Evolutionary conservation across 192 early-diverging fungal species (phyloP), one percentile per base, ranked within the genome.

Genomic region (Cetraspora pellucida): DNA sequence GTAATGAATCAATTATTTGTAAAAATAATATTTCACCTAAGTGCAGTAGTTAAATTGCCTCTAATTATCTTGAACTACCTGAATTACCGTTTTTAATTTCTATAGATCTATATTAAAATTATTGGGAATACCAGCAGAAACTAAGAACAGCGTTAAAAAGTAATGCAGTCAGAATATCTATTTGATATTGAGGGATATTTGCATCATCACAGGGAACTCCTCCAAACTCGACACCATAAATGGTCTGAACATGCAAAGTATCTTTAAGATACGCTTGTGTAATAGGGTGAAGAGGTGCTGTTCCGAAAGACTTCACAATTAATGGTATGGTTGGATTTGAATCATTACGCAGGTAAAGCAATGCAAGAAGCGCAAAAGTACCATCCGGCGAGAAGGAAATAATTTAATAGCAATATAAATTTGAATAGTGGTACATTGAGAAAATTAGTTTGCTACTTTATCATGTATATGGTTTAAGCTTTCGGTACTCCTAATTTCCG

Each of bases 321-420:
- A n/a, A 46, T 21, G 72, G 55, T 61, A 45, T 74, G 13, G 72
- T 74, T 28, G 72, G 72, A 57, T 50, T 74, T 74, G 52, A 55
- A 30, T 74, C 60, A n/a, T 57, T 74, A 55, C 72, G 72, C 44
- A 74, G 55, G 72, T 60, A 74, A 55, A 57, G 55, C 60, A 74
- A 31, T 28, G n/a, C 72, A 74, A 60, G 30, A 57, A 74, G 54
- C 43, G 72, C 46, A 60, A 46, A 16, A 60, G 54, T 60, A 74
- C 31, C 31, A 61, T 74, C 19, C 10, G 47, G 7, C 72, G 49
- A 23, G 30, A 3, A 30, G 72, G 72, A 37, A 23, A 73, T 43
- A 55, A 16, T 37, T 73, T 73, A 49, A 74, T 60, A 13, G 55
- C 72, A 11, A 74, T 44, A 74, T 74, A 74, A 60, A 74, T 74